phyloP scores from a whole-genome alignment of 495 filamentous ascomycete species.

The Tuber borchii region DNA sequence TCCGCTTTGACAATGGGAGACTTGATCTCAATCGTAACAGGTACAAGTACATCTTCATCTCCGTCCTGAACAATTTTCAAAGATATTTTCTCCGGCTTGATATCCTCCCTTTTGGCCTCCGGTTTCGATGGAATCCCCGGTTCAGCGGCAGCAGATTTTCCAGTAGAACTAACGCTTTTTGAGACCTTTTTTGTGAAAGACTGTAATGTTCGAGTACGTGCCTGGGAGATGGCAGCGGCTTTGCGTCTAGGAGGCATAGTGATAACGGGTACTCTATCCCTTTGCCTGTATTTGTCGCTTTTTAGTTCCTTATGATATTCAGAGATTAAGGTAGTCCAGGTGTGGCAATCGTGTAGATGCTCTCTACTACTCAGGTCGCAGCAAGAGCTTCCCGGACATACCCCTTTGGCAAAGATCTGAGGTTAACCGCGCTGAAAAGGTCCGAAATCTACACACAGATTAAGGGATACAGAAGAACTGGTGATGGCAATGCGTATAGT shows the following conservation, averaged over 20 bases:
- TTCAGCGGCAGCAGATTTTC: constrained; percentile 10
- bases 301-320: too few relatives aligned
- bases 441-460: too few relatives aligned
- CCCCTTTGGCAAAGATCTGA: too few relatives aligned
- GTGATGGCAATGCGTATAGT: constrained; percentile 31
- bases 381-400: too few relatives aligned
- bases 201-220: constrained; percentile 26
- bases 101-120: constrained; percentile 13
- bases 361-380: too few relatives aligned
- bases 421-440: too few relatives aligned
- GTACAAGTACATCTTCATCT: constrained; percentile 33
- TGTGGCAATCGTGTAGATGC: too few relatives aligned
- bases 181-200: constrained; percentile 31
- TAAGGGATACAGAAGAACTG: background rate
- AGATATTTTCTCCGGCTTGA: constrained; percentile 1
- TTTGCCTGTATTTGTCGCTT: too few relatives aligned
- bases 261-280: background rate
- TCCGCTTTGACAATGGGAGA: constrained; percentile 7
- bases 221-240: constrained; percentile 20
- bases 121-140: background rate
- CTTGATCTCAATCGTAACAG: background rate
- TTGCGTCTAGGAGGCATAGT: constrained; percentile 36
- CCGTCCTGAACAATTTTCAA: constrained; percentile 32
- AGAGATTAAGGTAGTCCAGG: too few relatives aligned
- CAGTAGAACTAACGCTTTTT: constrained; percentile 24